Base-by-base conservation (phyloP, 139 green algal species). In the Desmodesmus armatus region DNA sequence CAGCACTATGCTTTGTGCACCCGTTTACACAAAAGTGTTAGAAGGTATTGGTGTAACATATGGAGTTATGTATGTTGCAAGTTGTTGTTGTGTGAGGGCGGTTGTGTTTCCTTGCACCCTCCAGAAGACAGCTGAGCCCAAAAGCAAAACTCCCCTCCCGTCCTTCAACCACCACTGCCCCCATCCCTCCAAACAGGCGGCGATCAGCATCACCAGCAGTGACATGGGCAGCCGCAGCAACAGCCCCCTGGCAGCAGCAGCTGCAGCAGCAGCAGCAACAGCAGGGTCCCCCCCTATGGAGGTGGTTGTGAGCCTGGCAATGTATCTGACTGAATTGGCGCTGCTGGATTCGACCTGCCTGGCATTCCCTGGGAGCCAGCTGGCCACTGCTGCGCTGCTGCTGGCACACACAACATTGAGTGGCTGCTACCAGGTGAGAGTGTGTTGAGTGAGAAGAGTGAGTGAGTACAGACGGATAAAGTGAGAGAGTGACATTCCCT, bases 301-400 rank as follows among this genome's bases (percentile, higher is more conserved):
- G 31, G 4, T 43, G 33, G 73, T 80, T 40, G 73, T 80, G 47
- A 63, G 40, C 19, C 31, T 80, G 15, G 73, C 73, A 7, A 80
- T 80, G 73, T 80, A 69, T 31, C 73, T 80, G 15, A 80, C 73
- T 27, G 73, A 80, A 19, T 31, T 80, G 0, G 73, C 73, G 15
- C 49, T 80, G n/a, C 73, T 80, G 17, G 73, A 80, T 25, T 21
- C 37, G 21, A 6, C 29, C 21, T 67, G 73, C 35, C 9, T 27
- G 3, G 17, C 47, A 40, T 27, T 80, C 3, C 73, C 73, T 47
- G 47, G 73, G 17, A 69, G 49, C 47, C 44, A 63, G 13, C 29
- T 80, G 29, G 73, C 73, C 39, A 80, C 73, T 37, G 73, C 49
- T 27, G 73, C 73, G 5, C 49, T 80, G 47, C 40, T 80, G 47